phyloP scores from a whole-genome alignment of 108 stramenopile genomes.

The Epithemia pelagica region DNA sequence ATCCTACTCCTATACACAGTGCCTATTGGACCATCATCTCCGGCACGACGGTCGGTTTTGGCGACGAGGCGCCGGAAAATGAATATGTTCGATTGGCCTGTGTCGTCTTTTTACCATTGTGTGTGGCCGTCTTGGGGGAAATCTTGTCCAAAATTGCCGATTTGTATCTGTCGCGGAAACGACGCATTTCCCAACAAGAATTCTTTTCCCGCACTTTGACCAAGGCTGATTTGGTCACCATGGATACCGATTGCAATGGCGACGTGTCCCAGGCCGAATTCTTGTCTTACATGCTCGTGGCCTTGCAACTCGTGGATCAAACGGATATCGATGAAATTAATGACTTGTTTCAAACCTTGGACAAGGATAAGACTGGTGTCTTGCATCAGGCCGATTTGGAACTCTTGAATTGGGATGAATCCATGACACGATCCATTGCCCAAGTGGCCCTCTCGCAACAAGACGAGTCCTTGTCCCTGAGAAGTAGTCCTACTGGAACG shows the following conservation, averaged over 20 bases:
- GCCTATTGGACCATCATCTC: constrained; percentile 33
- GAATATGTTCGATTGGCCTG: constrained; percentile 15
- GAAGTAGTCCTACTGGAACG: no score
- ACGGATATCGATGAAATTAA: constrained; percentile 20
- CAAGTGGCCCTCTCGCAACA: neutral
- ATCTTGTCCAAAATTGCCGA: constrained; percentile 29
- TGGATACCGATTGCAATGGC: constrained; percentile 39
- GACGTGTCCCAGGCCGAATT: constrained; percentile 36
- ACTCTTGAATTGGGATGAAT: neutral
- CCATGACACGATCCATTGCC: neutral
- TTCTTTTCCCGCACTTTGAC: constrained; percentile 30
- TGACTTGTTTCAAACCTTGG: constrained; percentile 11
- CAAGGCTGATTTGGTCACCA: constrained; percentile 26
- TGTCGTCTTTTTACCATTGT: constrained; percentile 51
- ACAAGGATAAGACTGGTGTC: constrained; percentile 1
- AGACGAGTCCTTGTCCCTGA: no score
- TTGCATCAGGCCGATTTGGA: constrained; percentile 4
- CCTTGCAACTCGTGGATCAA: constrained; percentile 50
- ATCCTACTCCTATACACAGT: constrained; percentile 2
- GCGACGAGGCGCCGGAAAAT: constrained; percentile 34
- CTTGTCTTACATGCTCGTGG: constrained; percentile 39
- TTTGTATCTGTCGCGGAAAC: constrained; percentile 20
- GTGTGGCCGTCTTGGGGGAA: constrained; percentile 39
- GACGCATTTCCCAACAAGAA: constrained; percentile 19
- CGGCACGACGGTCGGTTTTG: constrained; percentile 50